Evolutionary conservation across 306 rosid species (phyloP).

Genomic region (Bauhinia variegata): DNA sequence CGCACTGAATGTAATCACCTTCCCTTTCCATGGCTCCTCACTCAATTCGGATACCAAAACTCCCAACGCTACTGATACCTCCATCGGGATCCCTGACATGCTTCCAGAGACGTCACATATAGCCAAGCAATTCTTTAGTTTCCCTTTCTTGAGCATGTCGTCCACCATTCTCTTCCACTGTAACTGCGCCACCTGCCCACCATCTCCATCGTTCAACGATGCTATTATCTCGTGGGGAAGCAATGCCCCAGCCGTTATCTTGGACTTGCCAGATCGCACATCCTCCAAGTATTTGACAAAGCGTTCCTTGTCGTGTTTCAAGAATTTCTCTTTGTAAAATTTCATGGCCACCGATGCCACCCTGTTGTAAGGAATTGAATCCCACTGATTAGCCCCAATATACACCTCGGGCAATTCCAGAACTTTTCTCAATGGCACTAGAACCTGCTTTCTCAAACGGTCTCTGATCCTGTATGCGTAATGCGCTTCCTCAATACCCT

Average conservation of each 20-base stretch:
- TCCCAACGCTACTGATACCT: slow-evolving; percentile 67
- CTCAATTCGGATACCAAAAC: slow-evolving; percentile 62
- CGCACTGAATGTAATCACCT: slow-evolving; percentile 56
- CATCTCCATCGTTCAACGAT: slow-evolving; percentile 35
- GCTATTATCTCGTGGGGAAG: slow-evolving; percentile 62
- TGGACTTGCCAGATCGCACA: slow-evolving; percentile 47
- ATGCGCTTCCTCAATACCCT: slow-evolving; percentile 65
- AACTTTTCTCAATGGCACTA: slow-evolving; percentile 64
- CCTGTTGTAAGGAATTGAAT: slow-evolving; percentile 55
- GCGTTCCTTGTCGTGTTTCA: slow-evolving; percentile 59
- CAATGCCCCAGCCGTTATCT: slow-evolving; percentile 64
- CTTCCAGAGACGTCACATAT: slow-evolving; percentile 68
- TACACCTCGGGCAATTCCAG: slow-evolving; percentile 75
- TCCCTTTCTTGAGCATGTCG: slow-evolving; percentile 52
- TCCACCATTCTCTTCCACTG: slow-evolving; percentile 80
- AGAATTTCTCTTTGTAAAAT: slow-evolving; percentile 48
- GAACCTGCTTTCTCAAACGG: slow-evolving; percentile 64
- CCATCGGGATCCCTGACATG: slow-evolving; percentile 57
- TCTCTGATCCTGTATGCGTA: slow-evolving; percentile 73
- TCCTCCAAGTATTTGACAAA: slow-evolving; percentile 53
- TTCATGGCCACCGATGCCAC: slow-evolving; percentile 76
- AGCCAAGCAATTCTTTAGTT: slow-evolving; percentile 53
- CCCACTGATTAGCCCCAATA: slow-evolving; percentile 65
- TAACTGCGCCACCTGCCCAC: slow-evolving; percentile 58
- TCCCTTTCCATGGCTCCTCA: slow-evolving; percentile 74